Percentiles rank a stretch among this genome's conserved stretches.
These are phyloP conservation scores for Aureobasidium sp. DNA, from an alignment of 2,329 filamentous ascomycete species.

Conservation along the genomic window DNA sequence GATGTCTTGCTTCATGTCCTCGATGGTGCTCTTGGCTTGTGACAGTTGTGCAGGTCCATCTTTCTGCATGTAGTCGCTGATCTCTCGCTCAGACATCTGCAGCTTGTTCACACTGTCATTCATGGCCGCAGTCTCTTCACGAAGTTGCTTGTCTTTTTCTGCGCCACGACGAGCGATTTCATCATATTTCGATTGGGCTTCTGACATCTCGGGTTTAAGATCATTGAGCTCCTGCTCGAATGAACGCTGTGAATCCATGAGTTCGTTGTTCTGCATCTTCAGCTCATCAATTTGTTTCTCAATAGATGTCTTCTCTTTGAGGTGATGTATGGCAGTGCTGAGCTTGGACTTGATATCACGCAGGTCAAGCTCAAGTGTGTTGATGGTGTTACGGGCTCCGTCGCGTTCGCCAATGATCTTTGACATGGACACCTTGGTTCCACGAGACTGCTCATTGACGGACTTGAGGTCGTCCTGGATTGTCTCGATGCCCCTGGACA, in stretches of 20 bases:
- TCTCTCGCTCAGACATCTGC: slow-evolving; percentile 66
- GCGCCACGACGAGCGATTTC: slow-evolving; percentile 67
- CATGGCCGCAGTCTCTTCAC: slow-evolving; percentile 63
- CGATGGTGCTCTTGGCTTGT: slow-evolving; percentile 55
- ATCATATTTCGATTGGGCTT: slow-evolving; percentile 68
- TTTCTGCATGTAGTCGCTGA: slow-evolving; percentile 69
- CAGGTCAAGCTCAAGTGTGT: slow-evolving; percentile 64
- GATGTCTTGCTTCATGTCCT: slow-evolving; percentile 60
- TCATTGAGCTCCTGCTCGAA: slow-evolving; percentile 66
- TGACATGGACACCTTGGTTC: slow-evolving; percentile 55
- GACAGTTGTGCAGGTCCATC: slow-evolving; percentile 67
- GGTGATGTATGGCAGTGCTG: slow-evolving; percentile 60
- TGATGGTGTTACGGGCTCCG: slow-evolving; percentile 60
- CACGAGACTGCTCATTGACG: slow-evolving; percentile 60
- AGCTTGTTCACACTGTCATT: slow-evolving; percentile 71
- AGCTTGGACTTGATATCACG: slow-evolving; percentile 70
- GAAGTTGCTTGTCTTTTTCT: slow-evolving; percentile 63
- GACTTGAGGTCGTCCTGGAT: slow-evolving; percentile 70
- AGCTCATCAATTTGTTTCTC: slow-evolving; percentile 65
- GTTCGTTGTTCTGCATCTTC: slow-evolving; percentile 59
- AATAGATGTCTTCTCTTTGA: slow-evolving; percentile 74
- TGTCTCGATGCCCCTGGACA: slow-evolving; percentile 67
- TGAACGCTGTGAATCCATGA: slow-evolving; percentile 61
- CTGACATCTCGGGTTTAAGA: slow-evolving; percentile 68
- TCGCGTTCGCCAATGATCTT: slow-evolving; percentile 66